These are phyloP conservation scores for Xylariales sp. DNA, from an alignment of 2,329 filamentous ascomycete genomes.

Conservation along the genomic window DNA sequence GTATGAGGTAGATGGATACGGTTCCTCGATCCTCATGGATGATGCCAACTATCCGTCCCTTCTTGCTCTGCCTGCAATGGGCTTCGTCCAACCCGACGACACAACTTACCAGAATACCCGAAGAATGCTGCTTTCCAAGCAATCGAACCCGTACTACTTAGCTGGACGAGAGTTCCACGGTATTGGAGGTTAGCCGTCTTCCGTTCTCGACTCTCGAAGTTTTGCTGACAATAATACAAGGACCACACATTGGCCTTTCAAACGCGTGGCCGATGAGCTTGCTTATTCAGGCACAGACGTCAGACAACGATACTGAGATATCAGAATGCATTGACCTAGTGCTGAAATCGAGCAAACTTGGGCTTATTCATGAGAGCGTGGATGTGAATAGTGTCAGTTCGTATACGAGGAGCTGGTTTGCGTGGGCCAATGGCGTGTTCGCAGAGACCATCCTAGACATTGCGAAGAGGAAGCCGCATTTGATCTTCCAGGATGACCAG, in stretches of 20 bases:
- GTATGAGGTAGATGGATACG: slow-evolving; percentile 84
- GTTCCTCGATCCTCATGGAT: slow-evolving; percentile 79
- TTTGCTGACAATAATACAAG: slow-evolving; percentile 23
- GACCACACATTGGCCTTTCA: slow-evolving; percentile 70
- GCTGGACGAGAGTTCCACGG: slow-evolving; percentile 72
- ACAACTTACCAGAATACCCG: slow-evolving; percentile 82
- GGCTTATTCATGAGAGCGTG: slow-evolving; percentile 87
- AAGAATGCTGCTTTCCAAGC: slow-evolving; percentile 65
- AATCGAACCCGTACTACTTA: slow-evolving; percentile 85
- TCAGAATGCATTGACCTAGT: slow-evolving; percentile 66
- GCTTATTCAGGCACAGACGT: slow-evolving; percentile 86
- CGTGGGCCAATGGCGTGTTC: slow-evolving; percentile 97
- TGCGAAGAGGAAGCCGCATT: slow-evolving; percentile 79
- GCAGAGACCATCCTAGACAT: slow-evolving; percentile 87
- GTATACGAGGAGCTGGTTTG: slow-evolving; percentile 93
- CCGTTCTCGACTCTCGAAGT: slow-evolving; percentile 6
- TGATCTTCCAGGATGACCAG: slow-evolving; percentile 67
- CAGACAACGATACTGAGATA: slow-evolving; percentile 79
- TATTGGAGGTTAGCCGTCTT: slow-evolving; percentile 67
- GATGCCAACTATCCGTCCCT: slow-evolving; percentile 84
- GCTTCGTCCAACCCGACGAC: slow-evolving; percentile 63
- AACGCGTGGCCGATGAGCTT: slow-evolving; percentile 98
- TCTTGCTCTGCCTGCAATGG: slow-evolving; percentile 72
- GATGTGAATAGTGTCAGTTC: slow-evolving; percentile 62
- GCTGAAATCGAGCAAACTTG: slow-evolving; percentile 68